Evolutionary conservation across 208 protist genomes (phyloP), one percentile per base, ranked within the genome.

Genomic region (Novymonas esmeraldas): DNA sequence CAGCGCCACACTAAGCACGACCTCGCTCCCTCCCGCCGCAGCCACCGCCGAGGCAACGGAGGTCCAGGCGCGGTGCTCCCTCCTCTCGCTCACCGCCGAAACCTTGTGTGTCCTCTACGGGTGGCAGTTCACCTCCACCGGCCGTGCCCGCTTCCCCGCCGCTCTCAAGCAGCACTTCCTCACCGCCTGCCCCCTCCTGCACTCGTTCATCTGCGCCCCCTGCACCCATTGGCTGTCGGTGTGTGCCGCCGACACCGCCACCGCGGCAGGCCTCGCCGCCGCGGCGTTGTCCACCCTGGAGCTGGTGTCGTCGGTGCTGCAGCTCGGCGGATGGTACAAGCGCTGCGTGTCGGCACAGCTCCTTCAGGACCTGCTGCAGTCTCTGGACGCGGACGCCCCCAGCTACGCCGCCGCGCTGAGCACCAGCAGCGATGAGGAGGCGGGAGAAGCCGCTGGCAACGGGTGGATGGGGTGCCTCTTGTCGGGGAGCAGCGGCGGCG

Each of bases 251-350:
- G 39, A 36, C 24, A n/a, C 22, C 7, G 31, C 55, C 2, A 20
- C 18, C 6, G 57, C 42, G 29, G 49, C 51, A 14, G 18, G 26
- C 34, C 16, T 46, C 24, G 14, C 54, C n/a, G 36, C 45, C 11
- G 52, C 61, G 16, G 45, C 60, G 34, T 41, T 67, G 10, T 26
- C 34, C 14, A 64, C 65, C 26, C 58, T 76, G 16, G 60, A 70
- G 26, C 63, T 79, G 24, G 39, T 87, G 24, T 61, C 65, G 22
- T 71, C 70, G 28, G 73, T 83, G 16, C 41, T 87, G 41, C 57
- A 70, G 58, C 59, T 69, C 28, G 65, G 63, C 33, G 68, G 71
- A 14, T 87, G 77, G 81, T 70, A 67, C 64, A 80, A 75, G 57
- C 50, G 64, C 33, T 52, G 51, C 20, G 62, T 71, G 26, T 66